Evolutionary conservation across 371 early-diverging fungal genomes (phyloP).

Genomic region (Blakeslea trispora): DNA sequence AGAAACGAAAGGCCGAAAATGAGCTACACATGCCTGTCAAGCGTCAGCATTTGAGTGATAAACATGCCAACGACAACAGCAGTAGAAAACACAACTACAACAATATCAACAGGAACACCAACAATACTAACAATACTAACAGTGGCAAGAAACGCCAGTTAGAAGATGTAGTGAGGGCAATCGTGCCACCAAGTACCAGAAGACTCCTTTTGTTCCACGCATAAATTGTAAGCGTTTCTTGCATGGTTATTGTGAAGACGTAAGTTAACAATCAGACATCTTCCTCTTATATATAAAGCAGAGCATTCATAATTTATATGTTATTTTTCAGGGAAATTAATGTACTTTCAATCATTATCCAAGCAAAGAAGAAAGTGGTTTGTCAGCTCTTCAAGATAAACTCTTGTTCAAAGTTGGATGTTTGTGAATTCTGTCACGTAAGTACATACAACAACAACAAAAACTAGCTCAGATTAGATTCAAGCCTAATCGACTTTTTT

Average conservation of each 20-base stretch:
- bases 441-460: constrained; percentile 6
- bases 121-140: too few relatives aligned
- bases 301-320: background rate
- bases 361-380: constrained; percentile 1
- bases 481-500: background rate
- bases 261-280: background rate
- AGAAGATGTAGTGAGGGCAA: too few relatives aligned
- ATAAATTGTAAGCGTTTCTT: constrained; percentile 5
- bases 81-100: too few relatives aligned
- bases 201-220: constrained; percentile 2
- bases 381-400: constrained; percentile 35
- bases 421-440: constrained; percentile 40
- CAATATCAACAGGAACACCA: too few relatives aligned
- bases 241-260: constrained; percentile 11
- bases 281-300: background rate
- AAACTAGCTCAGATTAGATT: too few relatives aligned
- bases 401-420: constrained; percentile 27
- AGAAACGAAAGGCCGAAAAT: too few relatives aligned
- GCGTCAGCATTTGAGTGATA: too few relatives aligned
- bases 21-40: too few relatives aligned
- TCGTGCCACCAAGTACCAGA: too few relatives aligned
- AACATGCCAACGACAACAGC: too few relatives aligned
- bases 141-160: too few relatives aligned
- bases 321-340: constrained; percentile 4
- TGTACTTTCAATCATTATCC: constrained; percentile 22